Evolutionary conservation across 805 yeast species (phyloP).

Genomic region (Scheffersomyces lignosus): DNA sequence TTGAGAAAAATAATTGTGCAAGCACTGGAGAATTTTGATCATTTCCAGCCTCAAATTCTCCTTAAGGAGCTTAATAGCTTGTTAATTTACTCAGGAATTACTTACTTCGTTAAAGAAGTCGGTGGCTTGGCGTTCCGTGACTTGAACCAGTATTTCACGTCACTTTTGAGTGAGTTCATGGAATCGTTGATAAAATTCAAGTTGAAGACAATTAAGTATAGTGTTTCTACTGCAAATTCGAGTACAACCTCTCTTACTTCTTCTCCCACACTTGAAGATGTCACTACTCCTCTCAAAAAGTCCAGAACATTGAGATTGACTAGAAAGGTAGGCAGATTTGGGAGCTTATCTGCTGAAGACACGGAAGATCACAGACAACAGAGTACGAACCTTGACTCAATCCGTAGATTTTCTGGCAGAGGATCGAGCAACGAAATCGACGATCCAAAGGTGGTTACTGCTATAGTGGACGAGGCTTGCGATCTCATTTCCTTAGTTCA

Average conservation of each 20-base stretch:
- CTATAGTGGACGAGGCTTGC: constrained; percentile 35
- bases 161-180: constrained; percentile 25
- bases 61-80: constrained; percentile 27
- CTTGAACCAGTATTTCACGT: constrained; percentile 46
- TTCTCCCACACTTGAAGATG: constrained; percentile 12
- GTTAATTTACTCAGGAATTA: constrained; percentile 31
- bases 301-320: constrained; percentile 32
- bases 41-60: constrained; percentile 21
- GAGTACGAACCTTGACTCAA: constrained; percentile 9
- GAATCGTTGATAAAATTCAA: constrained; percentile 23
- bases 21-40: constrained; percentile 28
- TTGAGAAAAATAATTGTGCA: constrained; percentile 44
- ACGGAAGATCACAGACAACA: constrained; percentile 9
- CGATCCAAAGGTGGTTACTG: constrained; percentile 34
- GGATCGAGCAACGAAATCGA: constrained; percentile 21
- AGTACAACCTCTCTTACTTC: constrained; percentile 5
- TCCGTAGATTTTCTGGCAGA: constrained; percentile 4
- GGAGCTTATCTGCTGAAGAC: constrained; percentile 8
- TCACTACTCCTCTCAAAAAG: constrained; percentile 19
- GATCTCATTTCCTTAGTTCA: constrained; percentile 38
- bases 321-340: constrained; percentile 27
- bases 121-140: constrained; percentile 47
- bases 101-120: constrained; percentile 54
- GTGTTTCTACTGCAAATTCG: neutral
- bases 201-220: constrained; percentile 17